Base-by-base conservation (phyloP, 148 eudicot species). In the Fagopyrum esculentum region DNA sequence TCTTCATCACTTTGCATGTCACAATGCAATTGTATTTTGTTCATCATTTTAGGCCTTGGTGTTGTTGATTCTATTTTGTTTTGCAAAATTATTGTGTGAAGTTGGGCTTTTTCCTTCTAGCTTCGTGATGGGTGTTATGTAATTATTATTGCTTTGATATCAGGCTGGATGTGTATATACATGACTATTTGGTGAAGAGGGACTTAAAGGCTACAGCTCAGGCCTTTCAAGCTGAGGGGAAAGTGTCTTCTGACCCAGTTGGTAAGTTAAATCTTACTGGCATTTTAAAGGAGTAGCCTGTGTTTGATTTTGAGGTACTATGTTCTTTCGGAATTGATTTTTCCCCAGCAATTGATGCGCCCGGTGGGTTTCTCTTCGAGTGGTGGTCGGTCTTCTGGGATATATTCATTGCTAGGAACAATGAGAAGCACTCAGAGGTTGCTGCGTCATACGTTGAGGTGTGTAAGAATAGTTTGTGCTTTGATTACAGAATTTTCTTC, bases 371-470 rank as follows among this genome's bases (percentile, higher is more conserved):
- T 81, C 82, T 91, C 17, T 91, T 91, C 47, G 96, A 91, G 76
- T 91, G 96, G 96, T 91, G 96, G 96, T 91, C 96, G 0, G 96
- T 91, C 0, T 91, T 91, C 71, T 91, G 96, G 96, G 96, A 91
- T 79, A 91, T 91, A 60, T 91, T 91, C 57, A 89, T 91, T 79
- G 92, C 96, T 59, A 82, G 96, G 84, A 88, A 90, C 17, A 91
- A 91, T 75, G 96, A 91, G 80, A 91, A 87, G 79, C 96, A 91
- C 57, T 90, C 96, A 2, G 96, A 91, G 69, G 90, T 87, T 79
- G 96, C 96, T 73, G 96, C 96, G 64, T 87, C 96, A 45, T 91
- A 91, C 60, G 89, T 91, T 74, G 96, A 91, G 96, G 96, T 91
- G 82, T 40, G 88, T 78, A 17, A 17, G 66, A 26, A 40, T 69